A percentile compares a stretch with the other conserved stretches of the same genome.
Evolutionary conservation across 176 grass and related monocot genomes (phyloP).

Genomic region (Coix lacrymajobi): DNA sequence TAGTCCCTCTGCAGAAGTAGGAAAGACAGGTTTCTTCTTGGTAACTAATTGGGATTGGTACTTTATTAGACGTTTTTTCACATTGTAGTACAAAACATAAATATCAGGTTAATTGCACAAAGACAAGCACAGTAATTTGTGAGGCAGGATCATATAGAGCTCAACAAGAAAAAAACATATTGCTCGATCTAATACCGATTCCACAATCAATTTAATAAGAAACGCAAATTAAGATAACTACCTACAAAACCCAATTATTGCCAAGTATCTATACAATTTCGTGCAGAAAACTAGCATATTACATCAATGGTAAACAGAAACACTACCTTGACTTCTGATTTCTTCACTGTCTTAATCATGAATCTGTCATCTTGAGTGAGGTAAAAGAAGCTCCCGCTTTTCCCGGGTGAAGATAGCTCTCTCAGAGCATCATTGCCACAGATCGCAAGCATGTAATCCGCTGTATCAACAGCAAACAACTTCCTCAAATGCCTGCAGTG

Average conservation of each 20-base stretch:
- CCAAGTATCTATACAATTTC: not conserved
- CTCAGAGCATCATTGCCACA: conserved; percentile 77
- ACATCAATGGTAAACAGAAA: not conserved
- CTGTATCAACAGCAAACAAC: conserved; percentile 66
- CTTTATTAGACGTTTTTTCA: not conserved
- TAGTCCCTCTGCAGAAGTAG: not conserved
- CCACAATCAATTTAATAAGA: not conserved
- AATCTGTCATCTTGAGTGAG: conserved; percentile 75
- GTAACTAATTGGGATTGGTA: not conserved
- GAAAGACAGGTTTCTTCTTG: not conserved
- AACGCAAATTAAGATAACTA: not conserved
- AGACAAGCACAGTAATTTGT: not conserved
- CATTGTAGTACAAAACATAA: not conserved
- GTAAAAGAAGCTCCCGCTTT: conserved; percentile 91
- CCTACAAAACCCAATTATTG: not conserved
- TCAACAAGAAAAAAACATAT: not conserved
- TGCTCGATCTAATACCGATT: not conserved
- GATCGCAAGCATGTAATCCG: conserved; percentile 83
- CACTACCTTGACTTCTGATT: conserved; percentile 85
- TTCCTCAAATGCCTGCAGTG: conserved; percentile 74
- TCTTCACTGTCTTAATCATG: conserved; percentile 90
- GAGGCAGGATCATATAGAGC: not conserved
- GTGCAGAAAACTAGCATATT: not conserved
- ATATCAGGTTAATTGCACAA: not conserved
- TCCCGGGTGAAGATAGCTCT: conserved; percentile 80